Evolutionary conservation across 495 filamentous ascomycete species (phyloP), one percentile per base, ranked within the genome.

Genomic region (Aspergillus leporis): DNA sequence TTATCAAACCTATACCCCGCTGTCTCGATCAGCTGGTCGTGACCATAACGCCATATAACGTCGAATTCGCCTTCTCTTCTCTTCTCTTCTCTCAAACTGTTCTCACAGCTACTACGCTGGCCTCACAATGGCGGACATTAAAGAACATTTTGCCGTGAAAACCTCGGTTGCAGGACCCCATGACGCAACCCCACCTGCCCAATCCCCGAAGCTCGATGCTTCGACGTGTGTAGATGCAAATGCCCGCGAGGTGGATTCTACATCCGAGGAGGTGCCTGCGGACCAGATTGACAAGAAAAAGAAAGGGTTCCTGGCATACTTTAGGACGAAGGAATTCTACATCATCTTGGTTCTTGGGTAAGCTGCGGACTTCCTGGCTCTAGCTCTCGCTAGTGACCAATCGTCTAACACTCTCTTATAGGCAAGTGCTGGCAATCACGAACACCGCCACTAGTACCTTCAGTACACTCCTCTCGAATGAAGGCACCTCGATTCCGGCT

Each of bases 371-470:
- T 3, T n/a, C 5, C 16, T 18, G 1, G 16, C 1, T 14, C 16
- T 14, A 16, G 34, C 38, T 14, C 4, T 8, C 14, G 3, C 13
- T 41, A 16, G 16, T 18, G 38, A 18, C 36, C 47, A 32, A 16
- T 46, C n/a, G n/a, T 14, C 46, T 55, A 56, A 56, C 54, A 41
- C 51, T 16, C 18, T 45, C 10, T 14, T 59, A 43, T 46, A 90
- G 89, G 55, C 93, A 98, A 81, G 66, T 92, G 36, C 85, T 97
- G 19, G 83, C 93, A 7, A 85, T 98, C 59, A 90, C 90, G 76
- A 92, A 95, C 74, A 96, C 92, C 4, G 83, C 83, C 16, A 94
- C 91, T 19, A 94, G 93, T 71, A 97, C 93, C 45, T 90, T 98
- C 73, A 89, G 88, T 19, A 80, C 81, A 13, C 85, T 97, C 21